A percentile compares a stretch with the other conserved stretches of the same genome.
Evolutionary conservation across 192 early-diverging fungal genomes (phyloP).

Genomic region (Coemansia umbellata): DNA sequence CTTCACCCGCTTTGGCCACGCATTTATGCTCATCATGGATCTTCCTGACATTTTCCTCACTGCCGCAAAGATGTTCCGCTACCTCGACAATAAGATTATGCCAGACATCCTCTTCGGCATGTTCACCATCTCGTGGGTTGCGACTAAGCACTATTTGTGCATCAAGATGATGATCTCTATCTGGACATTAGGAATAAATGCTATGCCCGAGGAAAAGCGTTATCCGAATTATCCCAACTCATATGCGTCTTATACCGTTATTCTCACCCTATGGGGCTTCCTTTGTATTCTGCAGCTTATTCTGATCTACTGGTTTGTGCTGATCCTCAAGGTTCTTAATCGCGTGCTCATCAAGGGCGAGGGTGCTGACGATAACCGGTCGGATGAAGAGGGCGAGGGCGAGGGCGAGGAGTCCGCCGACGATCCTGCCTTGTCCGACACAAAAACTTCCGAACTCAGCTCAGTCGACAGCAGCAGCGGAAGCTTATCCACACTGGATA

Average conservation of each 20-base stretch:
- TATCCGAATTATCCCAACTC: conserved; percentile 58
- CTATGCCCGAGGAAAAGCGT: conserved; percentile 53
- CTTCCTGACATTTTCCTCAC: conserved; percentile 56
- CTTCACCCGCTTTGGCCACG: conserved; percentile 55
- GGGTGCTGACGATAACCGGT: conserved; percentile 66
- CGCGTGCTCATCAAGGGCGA: conserved; percentile 58
- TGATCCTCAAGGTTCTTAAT: conserved; percentile 64
- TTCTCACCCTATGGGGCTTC: conserved; percentile 52
- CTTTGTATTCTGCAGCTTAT: conserved; percentile 63
- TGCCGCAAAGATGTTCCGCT: conserved; percentile 75
- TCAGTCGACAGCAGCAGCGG: neutral
- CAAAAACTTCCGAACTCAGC: neutral
- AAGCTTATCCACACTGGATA: neutral
- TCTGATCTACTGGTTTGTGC: conserved; percentile 72
- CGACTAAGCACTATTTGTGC: conserved; percentile 70
- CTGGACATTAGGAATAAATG: conserved; percentile 48
- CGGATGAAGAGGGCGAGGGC: conserved; percentile 50
- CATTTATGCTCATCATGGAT: conserved; percentile 53
- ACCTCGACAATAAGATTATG: conserved; percentile 55
- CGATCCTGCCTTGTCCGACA: neutral
- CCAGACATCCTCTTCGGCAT: conserved; percentile 71
- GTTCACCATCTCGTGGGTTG: conserved; percentile 73
- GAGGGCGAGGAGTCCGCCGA: conserved; percentile 12
- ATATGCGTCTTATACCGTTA: conserved; percentile 49
- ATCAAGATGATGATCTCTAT: conserved; percentile 64